Conservation (phyloP, 495 filamentous ascomycete genomes). For the Rhypophila decipiens region DNA sequence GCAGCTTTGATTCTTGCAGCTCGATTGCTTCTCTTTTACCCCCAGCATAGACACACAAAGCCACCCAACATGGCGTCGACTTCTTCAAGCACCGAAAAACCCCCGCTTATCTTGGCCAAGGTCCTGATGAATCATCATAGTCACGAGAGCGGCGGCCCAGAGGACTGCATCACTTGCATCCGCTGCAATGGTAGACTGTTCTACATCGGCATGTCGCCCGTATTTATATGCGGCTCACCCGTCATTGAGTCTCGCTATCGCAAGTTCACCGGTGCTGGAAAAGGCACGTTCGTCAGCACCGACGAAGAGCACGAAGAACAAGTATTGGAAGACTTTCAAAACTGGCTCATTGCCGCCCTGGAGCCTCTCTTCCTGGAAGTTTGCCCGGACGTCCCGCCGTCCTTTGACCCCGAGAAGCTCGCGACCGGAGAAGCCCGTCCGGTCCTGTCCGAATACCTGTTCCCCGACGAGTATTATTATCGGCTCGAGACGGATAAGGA, state of each 20-base stretch:
- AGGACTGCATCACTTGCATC: constrained; percentile 7
- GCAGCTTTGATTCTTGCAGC: too few species aligned
- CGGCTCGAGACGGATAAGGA: constrained; percentile 11
- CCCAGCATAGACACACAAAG: too few species aligned
- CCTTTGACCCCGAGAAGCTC: constrained; percentile 13
- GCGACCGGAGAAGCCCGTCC: constrained; percentile 10
- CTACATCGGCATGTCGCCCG: constrained; percentile 11
- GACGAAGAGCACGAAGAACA: constrained; percentile 4
- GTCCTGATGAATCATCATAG: not conserved
- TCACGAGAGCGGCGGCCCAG: constrained; percentile 1
- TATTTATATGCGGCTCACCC: constrained; percentile 10
- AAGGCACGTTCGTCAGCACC: not conserved
- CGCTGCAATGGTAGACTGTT: constrained; percentile 15
- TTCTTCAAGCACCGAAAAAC: too few species aligned
- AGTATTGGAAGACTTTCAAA: not conserved
- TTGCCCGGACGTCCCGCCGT: constrained; percentile 9
- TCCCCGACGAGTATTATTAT: constrained; percentile 9
- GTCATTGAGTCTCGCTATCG: constrained; percentile 7
- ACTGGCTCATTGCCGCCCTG: constrained; percentile 8
- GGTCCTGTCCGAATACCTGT: constrained; percentile 14
- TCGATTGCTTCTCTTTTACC: too few species aligned
- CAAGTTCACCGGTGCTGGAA: constrained; percentile 8
- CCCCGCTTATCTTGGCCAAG: constrained; percentile 3
- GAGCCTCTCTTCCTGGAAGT: constrained; percentile 10
- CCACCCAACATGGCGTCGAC: too few species aligned